These are phyloP conservation scores for Epichloe hybrida DNA, from an alignment of 2,329 filamentous ascomycete species.

Conservation along the genomic window DNA sequence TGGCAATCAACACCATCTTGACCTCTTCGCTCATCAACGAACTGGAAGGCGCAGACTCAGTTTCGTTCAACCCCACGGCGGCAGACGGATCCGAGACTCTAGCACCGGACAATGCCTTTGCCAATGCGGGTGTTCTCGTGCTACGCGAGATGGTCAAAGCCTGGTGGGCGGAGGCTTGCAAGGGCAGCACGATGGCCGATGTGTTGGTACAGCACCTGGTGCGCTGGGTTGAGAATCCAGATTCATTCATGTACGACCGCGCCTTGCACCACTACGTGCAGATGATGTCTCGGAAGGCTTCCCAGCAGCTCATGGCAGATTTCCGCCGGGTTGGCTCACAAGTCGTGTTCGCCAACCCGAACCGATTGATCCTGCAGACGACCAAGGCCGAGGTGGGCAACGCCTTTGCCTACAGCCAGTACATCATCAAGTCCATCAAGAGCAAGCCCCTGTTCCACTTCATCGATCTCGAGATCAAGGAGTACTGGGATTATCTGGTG, in stretches of 20 bases:
- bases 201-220: slow-evolving; percentile 95
- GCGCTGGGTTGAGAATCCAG: slow-evolving; percentile 88
- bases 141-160: slow-evolving; percentile 96
- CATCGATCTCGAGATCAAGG: slow-evolving; percentile 90
- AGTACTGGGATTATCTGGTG: slow-evolving; percentile 98
- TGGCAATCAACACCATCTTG: slow-evolving; percentile 94
- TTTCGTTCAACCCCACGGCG: slow-evolving; percentile 56
- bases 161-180: slow-evolving; percentile 94
- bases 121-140: slow-evolving; percentile 80
- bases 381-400: slow-evolving; percentile 95
- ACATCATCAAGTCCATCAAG: slow-evolving; percentile 95
- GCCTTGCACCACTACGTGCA: slow-evolving; percentile 95
- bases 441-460: slow-evolving; percentile 95
- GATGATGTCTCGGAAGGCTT: slow-evolving; percentile 95
- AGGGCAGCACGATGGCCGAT: slow-evolving; percentile 86
- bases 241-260: slow-evolving; percentile 89
- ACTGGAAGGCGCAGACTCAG: slow-evolving; percentile 75
- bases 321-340: slow-evolving; percentile 92
- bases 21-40: slow-evolving; percentile 96
- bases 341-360: slow-evolving; percentile 86
- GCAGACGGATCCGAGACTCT: slow-evolving; percentile 37
- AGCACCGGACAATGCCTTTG: slow-evolving; percentile 79
- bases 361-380: slow-evolving; percentile 81
- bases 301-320: slow-evolving; percentile 93
- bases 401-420: slow-evolving; percentile 91